Base-by-base conservation (phyloP, 179 eudicot genomes). In the Sideroxylon spinosum region DNA sequence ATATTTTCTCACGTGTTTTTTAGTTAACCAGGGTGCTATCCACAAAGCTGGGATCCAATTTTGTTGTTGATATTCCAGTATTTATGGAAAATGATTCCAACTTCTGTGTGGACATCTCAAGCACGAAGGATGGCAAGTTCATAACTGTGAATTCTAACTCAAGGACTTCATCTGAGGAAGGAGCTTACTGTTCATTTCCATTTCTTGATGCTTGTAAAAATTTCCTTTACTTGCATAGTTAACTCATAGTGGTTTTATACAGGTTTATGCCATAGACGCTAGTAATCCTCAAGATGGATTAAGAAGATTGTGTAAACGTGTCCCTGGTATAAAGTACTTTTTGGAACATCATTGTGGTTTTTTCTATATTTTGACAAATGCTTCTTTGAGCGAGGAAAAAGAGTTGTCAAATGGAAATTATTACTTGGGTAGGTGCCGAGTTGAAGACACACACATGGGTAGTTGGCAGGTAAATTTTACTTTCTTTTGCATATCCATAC, bases 91-190 rank as follows among this genome's bases (percentile, higher is more conserved):
- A 81, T 52, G 94, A 95, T 86, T 81, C 97, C 59, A 86, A 90
- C 76, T 95, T 87, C 82, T 93, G 98, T 80, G 90, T 95, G 75
- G 99, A 95, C 82, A 92, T 95, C 60, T 87, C 95, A 73, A 87
- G 93, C 85, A 93, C 98, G 65, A 95, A 95, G 87, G 99, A 95
- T 88, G 94, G 97, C 73, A 93, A 88, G 79, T 95, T 91, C 84
- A 86, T 95, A 77, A 93, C 99, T 26, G 86, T 93, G 79, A 95
- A 95, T 87, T 95, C 99, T 57, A 95, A 93, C 88, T 93, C 98
- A 68, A 89, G 99, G 85, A 89, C 94, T 68, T 93, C 98, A 71
- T 93, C 99, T 46, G 99, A 95, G 99, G 99, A 91, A 84, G 81
- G 86, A 78, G 77, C 78, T 78, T 81, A 78, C 55, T 80, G 62